Conservation (phyloP, 2,329 filamentous ascomycete genomes). For the Aspergillus sp. region DNA sequence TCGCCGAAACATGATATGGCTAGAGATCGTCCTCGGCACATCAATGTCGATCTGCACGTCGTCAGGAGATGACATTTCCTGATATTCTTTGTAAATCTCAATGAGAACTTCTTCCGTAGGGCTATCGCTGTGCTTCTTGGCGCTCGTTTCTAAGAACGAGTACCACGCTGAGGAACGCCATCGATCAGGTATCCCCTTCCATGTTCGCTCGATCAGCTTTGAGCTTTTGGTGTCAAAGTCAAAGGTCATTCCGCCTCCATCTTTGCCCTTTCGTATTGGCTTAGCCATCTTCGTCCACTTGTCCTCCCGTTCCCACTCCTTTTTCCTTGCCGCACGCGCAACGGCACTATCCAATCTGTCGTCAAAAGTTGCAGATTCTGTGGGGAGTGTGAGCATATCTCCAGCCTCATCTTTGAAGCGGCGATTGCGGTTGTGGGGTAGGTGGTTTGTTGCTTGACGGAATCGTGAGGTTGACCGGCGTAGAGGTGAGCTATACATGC, state of each 20-base stretch:
- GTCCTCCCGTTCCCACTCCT: slow-evolving; percentile 62
- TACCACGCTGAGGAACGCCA: slow-evolving; percentile 96
- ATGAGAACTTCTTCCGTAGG: slow-evolving; percentile 71
- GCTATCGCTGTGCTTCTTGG: slow-evolving; percentile 61
- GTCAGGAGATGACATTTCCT: slow-evolving; percentile 74
- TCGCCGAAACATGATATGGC: slow-evolving; percentile 94
- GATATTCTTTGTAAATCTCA: slow-evolving; percentile 68
- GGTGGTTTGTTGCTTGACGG: slow-evolving; percentile 53
- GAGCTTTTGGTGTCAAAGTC: slow-evolving; percentile 80
- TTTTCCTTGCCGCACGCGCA: slow-evolving; percentile 53
- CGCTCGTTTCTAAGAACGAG: slow-evolving; percentile 80
- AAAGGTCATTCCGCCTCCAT: slow-evolving; percentile 63
- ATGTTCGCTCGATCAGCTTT: slow-evolving; percentile 87
- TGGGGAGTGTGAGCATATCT: slow-evolving; percentile 64
- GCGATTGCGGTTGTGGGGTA: slow-evolving; percentile 55
- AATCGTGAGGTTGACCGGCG: slow-evolving; percentile 45
- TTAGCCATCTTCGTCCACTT: slow-evolving; percentile 69
- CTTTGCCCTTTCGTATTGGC: slow-evolving; percentile 42
- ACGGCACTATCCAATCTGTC: slow-evolving; percentile 49
- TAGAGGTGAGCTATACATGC: slow-evolving; percentile 43
- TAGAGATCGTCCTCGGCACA: slow-evolving; percentile 89
- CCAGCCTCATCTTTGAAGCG: slow-evolving; percentile 59
- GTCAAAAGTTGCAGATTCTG: slow-evolving; percentile 48
- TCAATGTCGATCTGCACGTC: slow-evolving; percentile 97
- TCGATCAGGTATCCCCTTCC: slow-evolving; percentile 96